Conservation (phyloP, 2,329 filamentous ascomycete genomes). For the Penicillium sumatraense region DNA sequence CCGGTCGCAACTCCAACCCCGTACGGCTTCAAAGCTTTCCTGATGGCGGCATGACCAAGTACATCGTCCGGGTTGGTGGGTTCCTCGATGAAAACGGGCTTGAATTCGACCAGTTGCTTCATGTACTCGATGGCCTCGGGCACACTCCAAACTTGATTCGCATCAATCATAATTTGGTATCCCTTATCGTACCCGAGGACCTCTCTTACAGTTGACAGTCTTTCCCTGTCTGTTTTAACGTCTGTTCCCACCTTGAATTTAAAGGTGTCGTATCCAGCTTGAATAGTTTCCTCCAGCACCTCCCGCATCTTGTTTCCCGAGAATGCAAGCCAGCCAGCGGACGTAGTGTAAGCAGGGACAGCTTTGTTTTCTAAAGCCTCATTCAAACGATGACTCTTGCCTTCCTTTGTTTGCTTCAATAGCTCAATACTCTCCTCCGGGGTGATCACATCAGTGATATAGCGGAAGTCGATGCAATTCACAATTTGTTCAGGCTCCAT, state of each 20-base stretch:
- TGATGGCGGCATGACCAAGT: neutral
- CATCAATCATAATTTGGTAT: neutral
- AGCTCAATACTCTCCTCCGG: constrained; percentile 44
- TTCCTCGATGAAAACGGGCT: neutral
- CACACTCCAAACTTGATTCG: neutral
- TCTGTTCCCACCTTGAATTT: constrained; percentile 23
- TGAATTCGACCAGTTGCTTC: neutral
- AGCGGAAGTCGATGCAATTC: constrained; percentile 85
- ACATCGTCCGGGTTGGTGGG: neutral
- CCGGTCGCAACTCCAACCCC: neutral
- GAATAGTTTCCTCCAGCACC: neutral
- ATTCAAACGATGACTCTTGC: constrained; percentile 5
- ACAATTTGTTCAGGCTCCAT: constrained; percentile 87
- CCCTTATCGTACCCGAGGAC: neutral
- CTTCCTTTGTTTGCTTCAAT: neutral
- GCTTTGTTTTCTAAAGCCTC: constrained; percentile 8
- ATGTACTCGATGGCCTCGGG: neutral
- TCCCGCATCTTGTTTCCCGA: constrained; percentile 11
- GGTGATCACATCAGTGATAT: constrained; percentile 87
- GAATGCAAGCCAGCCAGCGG: constrained; percentile 14
- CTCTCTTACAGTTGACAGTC: neutral
- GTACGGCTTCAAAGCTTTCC: neutral
- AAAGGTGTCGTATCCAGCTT: constrained; percentile 16
- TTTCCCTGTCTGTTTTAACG: neutral
- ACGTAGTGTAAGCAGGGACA: constrained; percentile 11